phyloP scores from a whole-genome alignment of 306 rosid species.

The Cicer judaicum region DNA sequence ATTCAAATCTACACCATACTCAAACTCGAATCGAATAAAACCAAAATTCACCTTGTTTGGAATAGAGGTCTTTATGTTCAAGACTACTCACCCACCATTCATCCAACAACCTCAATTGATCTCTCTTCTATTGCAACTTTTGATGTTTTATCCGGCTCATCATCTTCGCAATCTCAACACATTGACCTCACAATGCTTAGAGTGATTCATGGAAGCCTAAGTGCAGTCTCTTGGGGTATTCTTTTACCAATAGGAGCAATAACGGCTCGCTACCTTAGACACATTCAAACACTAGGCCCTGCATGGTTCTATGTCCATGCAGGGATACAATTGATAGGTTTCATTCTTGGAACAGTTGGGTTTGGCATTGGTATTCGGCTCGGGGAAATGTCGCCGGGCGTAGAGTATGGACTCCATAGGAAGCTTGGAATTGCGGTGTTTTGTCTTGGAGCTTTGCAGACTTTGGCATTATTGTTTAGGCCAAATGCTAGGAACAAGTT shows the following conservation, averaged over 20 bases:
- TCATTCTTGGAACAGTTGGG: conserved; percentile 69
- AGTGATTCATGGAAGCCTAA: conserved; percentile 63
- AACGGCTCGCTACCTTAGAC: conserved; percentile 79
- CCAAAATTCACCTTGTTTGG: conserved; percentile 78
- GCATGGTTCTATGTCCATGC: conserved; percentile 92
- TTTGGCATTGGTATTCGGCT: conserved; percentile 72
- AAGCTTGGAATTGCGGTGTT: conserved; percentile 81
- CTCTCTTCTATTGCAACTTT: conserved; percentile 73
- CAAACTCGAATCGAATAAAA: conserved; percentile 64
- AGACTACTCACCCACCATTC: conserved; percentile 94
- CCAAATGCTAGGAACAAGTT: conserved; percentile 80
- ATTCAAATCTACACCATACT: conserved; percentile 72
- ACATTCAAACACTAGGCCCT: conserved; percentile 69
- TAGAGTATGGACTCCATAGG: conserved; percentile 76
- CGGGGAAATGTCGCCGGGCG: conserved; percentile 74
- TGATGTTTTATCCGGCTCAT: conserved; percentile 72
- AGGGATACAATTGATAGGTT: conserved; percentile 64
- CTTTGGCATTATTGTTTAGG: conserved; percentile 73
- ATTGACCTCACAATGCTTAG: conserved; percentile 47
- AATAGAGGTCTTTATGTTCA: conserved; percentile 94
- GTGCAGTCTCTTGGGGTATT: conserved; percentile 84
- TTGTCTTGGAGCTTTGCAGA: conserved; percentile 72
- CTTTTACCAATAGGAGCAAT: conserved; percentile 79
- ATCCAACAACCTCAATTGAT: conserved; percentile 78
- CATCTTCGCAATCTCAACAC: conserved; percentile 54